These are phyloP conservation scores for Mucor mucedo DNA, from an alignment of 371 early-diverging fungal genomes.

Conservation along the genomic window DNA sequence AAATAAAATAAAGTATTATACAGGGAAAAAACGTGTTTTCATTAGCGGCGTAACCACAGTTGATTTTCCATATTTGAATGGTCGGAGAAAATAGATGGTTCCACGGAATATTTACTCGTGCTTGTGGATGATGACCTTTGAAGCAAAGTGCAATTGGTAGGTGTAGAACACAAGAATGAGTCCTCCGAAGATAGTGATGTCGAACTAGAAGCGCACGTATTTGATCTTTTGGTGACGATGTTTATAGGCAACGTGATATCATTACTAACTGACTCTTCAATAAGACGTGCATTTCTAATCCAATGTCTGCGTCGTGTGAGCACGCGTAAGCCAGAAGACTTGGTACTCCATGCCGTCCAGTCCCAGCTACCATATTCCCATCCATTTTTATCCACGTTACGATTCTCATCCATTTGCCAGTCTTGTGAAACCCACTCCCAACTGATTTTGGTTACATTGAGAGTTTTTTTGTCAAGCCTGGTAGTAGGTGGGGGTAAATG, in stretches of 20 bases:
- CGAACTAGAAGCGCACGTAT: conserved; percentile 1
- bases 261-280: background rate
- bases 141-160: background rate
- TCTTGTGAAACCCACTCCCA: conserved; percentile 29
- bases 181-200: conserved; percentile 11
- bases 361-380: conserved; percentile 35
- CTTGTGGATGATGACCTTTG: conserved; percentile 1
- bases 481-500: conserved; percentile 24
- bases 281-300: conserved; percentile 26
- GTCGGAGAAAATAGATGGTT: conserved; percentile 11
- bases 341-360: conserved; percentile 22
- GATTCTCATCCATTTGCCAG: conserved; percentile 27
- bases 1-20: conserved; percentile 1
- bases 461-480: conserved; percentile 3
- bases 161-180: conserved; percentile 11
- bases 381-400: conserved; percentile 22
- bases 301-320: conserved; percentile 34
- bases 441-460: conserved; percentile 7
- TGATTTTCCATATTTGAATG: conserved; percentile 12
- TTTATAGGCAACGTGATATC: background rate
- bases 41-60: conserved; percentile 15
- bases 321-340: conserved; percentile 15
- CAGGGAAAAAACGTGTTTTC: conserved; percentile 7
- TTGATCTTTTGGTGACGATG: background rate
- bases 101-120: conserved; percentile 19